Evolutionary conservation across 1,284 basidiomycete genomes (phyloP), one percentile per base, ranked within the genome.

Genomic region (Prillingera fragicola): DNA sequence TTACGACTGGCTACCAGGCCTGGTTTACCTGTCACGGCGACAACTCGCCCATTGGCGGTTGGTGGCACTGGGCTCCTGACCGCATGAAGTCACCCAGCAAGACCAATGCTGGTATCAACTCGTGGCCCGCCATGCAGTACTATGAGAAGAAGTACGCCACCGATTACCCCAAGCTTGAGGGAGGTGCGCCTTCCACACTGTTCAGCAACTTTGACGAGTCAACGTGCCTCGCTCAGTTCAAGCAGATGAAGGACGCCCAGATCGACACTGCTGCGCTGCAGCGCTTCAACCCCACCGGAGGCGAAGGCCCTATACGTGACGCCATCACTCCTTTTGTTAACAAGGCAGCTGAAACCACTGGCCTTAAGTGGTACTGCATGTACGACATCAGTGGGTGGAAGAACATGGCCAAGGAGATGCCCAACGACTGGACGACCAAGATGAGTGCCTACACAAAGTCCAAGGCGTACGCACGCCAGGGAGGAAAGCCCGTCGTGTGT

Each of bases 321-420:
- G 46, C 14, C 3, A 31, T 41, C 21, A 45, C 46, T 3, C 40
- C 40, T 33, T 31, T 39, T 14, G 41, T 52, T 7, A 25, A 22
- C 26, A 33, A 37, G 15, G 51, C 51, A 3, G 40, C 51, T 6
- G 25, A 33, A 17, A 34, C 36, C 19, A 37, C 43, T 4, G 46
- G 46, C 10, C 39, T 38, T 26, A 52, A 52, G 41, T 52, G 46
- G 46, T 52, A 52, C 46, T 45, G 43, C 41, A 52, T 52, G 51
- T 52, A 48, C 35, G 51, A 52, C 21, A 43, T 46, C 0, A 31
- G 29, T 10, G 51, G 51, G 25, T 52, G 51, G 51, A 24, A 24
- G 7, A 35, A 36, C 25, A 45, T 52, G 43, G 32, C 10, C 5
- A 24, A n/a, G 10, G 48, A 52, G 24, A 32, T 52, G 10, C 38